Evolutionary conservation across 2,329 filamentous ascomycete genomes (phyloP).

Genomic region (Teratosphaeria zuluensis): DNA sequence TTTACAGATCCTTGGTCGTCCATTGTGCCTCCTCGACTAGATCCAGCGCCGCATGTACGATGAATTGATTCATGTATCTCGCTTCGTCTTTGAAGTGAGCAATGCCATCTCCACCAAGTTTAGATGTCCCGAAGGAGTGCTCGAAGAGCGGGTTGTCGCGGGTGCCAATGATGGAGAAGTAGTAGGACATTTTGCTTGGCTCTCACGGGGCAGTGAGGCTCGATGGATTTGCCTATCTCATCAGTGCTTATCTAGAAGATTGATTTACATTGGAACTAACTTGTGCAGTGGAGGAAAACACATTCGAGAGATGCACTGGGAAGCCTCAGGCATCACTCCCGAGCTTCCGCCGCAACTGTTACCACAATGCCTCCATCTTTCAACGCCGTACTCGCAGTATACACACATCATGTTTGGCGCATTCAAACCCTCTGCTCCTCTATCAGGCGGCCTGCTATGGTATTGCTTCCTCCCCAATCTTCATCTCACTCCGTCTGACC

Average conservation of each 20-base stretch:
- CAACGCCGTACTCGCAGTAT: not conserved
- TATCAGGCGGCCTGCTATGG: constrained; percentile 77
- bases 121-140: constrained; percentile 92
- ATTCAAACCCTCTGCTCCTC: constrained; percentile 67
- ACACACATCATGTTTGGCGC: constrained; percentile 63
- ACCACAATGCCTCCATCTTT: not conserved
- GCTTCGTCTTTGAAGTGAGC: constrained; percentile 81
- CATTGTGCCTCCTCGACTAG: constrained; percentile 96
- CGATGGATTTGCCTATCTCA: not conserved
- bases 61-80: constrained; percentile 93
- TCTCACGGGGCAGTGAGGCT: not conserved
- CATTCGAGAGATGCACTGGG: too few relatives aligned
- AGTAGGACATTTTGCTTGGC: constrained; percentile 73
- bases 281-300: too few relatives aligned
- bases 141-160: constrained; percentile 95
- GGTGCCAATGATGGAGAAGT: constrained; percentile 93
- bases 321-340: not conserved
- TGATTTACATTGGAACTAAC: too few relatives aligned
- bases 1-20: constrained; percentile 73
- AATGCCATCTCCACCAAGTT: constrained; percentile 87
- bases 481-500: constrained; percentile 1
- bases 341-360: not conserved
- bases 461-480: constrained; percentile 30
- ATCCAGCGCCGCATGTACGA: constrained; percentile 86
- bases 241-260: too few relatives aligned